Conservation (phyloP, 257 asterid genomes). For the Solanum virginianum region DNA sequence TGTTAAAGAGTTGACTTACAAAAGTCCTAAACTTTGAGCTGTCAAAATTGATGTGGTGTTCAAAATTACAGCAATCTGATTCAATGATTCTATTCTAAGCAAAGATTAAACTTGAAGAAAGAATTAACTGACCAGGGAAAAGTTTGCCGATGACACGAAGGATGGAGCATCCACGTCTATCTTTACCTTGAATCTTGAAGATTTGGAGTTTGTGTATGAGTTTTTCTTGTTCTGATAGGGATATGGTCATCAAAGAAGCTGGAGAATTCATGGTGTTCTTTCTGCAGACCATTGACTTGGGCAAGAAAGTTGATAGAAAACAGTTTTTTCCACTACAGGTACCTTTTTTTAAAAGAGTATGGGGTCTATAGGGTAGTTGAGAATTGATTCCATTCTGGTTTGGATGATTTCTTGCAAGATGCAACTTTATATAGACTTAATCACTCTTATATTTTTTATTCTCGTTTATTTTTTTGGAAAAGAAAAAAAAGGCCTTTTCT, state of each 20-base stretch:
- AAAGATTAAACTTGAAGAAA: background rate
- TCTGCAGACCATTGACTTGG: background rate
- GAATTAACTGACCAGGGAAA: slow-evolving; percentile 50
- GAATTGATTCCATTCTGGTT: background rate
- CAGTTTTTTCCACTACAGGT: background rate
- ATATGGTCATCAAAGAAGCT: slow-evolving; percentile 3
- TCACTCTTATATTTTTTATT: background rate
- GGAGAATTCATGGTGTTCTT: slow-evolving; percentile 15
- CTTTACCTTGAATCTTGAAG: slow-evolving; percentile 70
- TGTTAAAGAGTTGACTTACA: background rate
- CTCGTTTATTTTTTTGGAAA: background rate
- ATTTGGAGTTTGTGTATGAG: slow-evolving; percentile 43
- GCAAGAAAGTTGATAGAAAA: background rate
- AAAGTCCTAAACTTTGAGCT: background rate
- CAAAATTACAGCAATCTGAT: background rate
- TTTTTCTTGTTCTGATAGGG: slow-evolving; percentile 29
- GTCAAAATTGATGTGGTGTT: background rate
- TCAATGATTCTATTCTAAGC: background rate
- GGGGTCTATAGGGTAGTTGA: background rate
- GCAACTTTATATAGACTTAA: background rate
- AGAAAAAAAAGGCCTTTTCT: background rate
- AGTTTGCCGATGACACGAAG: slow-evolving; percentile 54
- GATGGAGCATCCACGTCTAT: slow-evolving; percentile 44
- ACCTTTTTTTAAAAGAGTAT: background rate
- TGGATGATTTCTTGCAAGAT: background rate